Percentiles rank a stretch among this genome's conserved stretches.
Conservation (phyloP, 2,329 filamentous ascomycete genomes). For the Trichophyton equinum region DNA sequence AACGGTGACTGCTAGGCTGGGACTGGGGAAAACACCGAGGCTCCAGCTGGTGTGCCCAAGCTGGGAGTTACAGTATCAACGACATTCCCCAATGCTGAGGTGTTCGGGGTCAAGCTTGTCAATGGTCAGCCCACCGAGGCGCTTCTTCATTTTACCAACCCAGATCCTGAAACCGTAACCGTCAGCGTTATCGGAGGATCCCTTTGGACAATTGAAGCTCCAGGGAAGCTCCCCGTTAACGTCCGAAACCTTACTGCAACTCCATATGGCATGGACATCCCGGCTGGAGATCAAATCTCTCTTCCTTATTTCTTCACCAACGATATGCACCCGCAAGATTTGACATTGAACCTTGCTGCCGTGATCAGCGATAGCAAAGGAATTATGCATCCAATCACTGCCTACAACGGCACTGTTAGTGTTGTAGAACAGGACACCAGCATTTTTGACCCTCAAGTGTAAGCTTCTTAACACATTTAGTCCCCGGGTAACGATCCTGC, state of each 20-base stretch:
- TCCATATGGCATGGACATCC: slow-evolving; percentile 60
- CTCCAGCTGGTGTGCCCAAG: slow-evolving; percentile 50
- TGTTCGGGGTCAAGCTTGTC: slow-evolving; percentile 90
- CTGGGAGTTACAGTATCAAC: slow-evolving; percentile 44
- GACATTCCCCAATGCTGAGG: slow-evolving; percentile 55
- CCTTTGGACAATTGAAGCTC: slow-evolving; percentile 48
- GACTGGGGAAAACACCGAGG: slow-evolving; percentile 52
- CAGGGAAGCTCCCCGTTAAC: slow-evolving; percentile 45
- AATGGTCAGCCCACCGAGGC: slow-evolving; percentile 81
- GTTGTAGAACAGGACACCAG: slow-evolving; percentile 84
- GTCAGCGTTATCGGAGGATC: slow-evolving; percentile 66
- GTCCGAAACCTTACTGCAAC: slow-evolving; percentile 75
- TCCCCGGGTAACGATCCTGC: neutral
- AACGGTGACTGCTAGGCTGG: slow-evolving; percentile 22
- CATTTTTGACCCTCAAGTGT: slow-evolving; percentile 95
- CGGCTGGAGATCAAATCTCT: slow-evolving; percentile 61
- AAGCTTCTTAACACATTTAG: slow-evolving; percentile 28
- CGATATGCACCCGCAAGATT: slow-evolving; percentile 85
- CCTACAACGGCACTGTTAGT: slow-evolving; percentile 69
- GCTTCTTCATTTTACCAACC: slow-evolving; percentile 70
- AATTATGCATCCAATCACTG: slow-evolving; percentile 60
- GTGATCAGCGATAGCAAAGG: slow-evolving; percentile 57
- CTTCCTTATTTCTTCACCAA: slow-evolving; percentile 75
- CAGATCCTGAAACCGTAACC: slow-evolving; percentile 62
- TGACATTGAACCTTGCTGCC: slow-evolving; percentile 63